Conservation (phyloP, 257 asterid species). For the Solanum arcanum region DNA sequence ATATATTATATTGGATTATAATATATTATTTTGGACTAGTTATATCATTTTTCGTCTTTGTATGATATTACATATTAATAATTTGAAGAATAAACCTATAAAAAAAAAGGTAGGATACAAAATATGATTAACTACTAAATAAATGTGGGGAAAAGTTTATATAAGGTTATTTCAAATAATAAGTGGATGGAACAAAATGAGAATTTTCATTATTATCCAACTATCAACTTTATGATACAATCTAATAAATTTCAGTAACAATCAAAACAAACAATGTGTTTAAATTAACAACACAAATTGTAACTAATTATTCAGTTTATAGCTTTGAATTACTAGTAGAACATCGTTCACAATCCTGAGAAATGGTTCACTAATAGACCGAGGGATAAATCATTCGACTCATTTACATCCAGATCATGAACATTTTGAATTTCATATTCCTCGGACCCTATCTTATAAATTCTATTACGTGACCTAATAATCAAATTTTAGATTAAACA, state of each 20-base stretch:
- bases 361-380: too few species aligned
- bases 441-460: neutral
- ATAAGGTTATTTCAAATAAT: too few species aligned
- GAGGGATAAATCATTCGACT: too few species aligned
- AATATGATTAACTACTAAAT: neutral
- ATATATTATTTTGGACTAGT: too few species aligned
- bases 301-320: neutral
- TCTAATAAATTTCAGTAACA: neutral
- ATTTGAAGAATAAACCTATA: neutral
- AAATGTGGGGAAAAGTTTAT: neutral
- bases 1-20: too few species aligned
- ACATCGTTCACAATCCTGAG: too few species aligned
- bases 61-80: too few species aligned
- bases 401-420: too few species aligned
- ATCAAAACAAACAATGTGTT: too few species aligned
- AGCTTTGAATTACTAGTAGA: neutral
- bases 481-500: neutral
- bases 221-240: neutral
- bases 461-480: neutral
- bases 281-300: neutral
- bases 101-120: too few species aligned
- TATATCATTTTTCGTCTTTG: too few species aligned
- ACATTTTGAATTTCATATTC: neutral
- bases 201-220: neutral
- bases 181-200: neutral